phyloP scores from a whole-genome alignment of 768 basidiomycete genomes.

The Antrodiella citrinella region DNA sequence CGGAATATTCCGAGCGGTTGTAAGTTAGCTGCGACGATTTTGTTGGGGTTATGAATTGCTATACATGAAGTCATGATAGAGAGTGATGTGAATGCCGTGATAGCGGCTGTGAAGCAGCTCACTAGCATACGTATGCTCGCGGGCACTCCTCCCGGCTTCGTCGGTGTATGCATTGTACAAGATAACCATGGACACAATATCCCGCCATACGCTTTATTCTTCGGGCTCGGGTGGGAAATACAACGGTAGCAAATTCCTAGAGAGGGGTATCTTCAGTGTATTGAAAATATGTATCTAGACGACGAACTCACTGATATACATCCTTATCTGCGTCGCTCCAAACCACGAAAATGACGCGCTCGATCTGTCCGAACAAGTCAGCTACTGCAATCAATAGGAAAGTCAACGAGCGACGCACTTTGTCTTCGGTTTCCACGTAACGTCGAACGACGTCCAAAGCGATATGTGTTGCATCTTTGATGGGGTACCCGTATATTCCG shows the following conservation, averaged over 20 bases:
- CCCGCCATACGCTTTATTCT: background rate
- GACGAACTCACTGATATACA: conserved; percentile 52
- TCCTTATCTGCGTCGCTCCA: conserved; percentile 57
- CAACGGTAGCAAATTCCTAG: conserved; percentile 45
- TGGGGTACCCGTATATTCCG: conserved; percentile 73
- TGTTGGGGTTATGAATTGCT: no score
- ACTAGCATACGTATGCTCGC: no score
- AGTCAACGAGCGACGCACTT: background rate
- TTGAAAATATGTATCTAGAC: no score
- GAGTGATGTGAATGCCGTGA: no score
- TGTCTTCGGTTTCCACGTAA: conserved; percentile 46
- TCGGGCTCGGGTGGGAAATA: conserved; percentile 43
- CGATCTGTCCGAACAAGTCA: conserved; percentile 28
- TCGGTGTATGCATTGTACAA: no score
- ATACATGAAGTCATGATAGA: no score
- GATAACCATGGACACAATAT: no score
- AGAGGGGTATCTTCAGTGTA: conserved; percentile 16
- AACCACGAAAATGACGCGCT: conserved; percentile 68
- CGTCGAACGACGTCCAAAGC: conserved; percentile 52
- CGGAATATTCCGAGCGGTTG: no score
- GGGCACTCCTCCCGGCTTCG: no score
- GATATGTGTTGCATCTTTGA: conserved; percentile 61
- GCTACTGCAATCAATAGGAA: background rate
- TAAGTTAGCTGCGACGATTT: no score
- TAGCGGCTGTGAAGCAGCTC: no score